phyloP scores from a whole-genome alignment of 1,139 yeast species.

The Schizosaccharomyces versatilis region DNA sequence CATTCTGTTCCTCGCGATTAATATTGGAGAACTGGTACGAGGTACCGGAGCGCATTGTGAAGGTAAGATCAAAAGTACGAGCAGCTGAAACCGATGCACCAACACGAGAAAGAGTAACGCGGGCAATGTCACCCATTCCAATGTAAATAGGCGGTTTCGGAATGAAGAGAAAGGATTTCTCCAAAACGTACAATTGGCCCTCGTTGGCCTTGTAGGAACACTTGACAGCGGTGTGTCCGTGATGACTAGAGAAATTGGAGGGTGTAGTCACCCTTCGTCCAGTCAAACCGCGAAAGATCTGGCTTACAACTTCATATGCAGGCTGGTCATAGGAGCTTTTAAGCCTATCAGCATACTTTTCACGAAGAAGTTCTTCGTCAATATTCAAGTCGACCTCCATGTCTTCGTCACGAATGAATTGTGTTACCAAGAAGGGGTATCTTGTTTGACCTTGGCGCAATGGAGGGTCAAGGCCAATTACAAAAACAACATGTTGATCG shows the following conservation, averaged over 20 bases:
- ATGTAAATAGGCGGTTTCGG: constrained; percentile 88
- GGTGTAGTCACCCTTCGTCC: constrained; percentile 72
- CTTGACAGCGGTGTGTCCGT: constrained; percentile 55
- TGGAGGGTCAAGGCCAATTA: constrained; percentile 88
- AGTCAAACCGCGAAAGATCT: constrained; percentile 73
- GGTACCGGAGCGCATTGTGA: constrained; percentile 42
- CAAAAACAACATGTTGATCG: constrained; percentile 68
- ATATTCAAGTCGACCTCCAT: constrained; percentile 75
- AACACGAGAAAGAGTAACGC: constrained; percentile 67
- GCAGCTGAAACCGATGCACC: constrained; percentile 58
- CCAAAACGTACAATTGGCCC: constrained; percentile 78
- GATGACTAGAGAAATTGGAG: constrained; percentile 25
- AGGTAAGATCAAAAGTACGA: constrained; percentile 81
- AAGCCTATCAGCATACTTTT: constrained; percentile 55
- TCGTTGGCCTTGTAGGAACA: constrained; percentile 91
- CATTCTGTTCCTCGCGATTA: constrained; percentile 69
- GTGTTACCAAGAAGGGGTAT: constrained; percentile 77
- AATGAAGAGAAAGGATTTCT: constrained; percentile 70
- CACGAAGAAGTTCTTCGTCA: constrained; percentile 37
- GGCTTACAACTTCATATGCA: constrained; percentile 72
- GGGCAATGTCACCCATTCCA: constrained; percentile 61
- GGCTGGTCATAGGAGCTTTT: constrained; percentile 55
- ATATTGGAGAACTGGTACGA: constrained; percentile 75
- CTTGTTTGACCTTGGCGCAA: constrained; percentile 86
- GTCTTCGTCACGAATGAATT: constrained; percentile 74